Evolutionary conservation across 202 grass and related monocot species (phyloP).

Genomic region (Cymbopogon flexuosus): DNA sequence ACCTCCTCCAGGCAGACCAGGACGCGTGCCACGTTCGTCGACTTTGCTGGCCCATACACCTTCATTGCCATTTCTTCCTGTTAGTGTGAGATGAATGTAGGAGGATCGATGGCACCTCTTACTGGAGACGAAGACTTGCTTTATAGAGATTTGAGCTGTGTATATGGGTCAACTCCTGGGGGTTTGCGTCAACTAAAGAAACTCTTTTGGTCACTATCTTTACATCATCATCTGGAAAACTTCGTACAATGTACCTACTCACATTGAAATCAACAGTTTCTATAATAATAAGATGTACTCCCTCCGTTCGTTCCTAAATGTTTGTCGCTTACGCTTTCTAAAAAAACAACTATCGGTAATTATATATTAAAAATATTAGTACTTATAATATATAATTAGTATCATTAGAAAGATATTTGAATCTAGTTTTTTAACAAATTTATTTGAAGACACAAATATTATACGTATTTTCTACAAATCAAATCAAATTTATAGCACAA

Average conservation of each 20-base stretch:
- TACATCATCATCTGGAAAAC: not conserved
- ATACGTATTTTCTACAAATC: no score
- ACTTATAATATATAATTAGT: no score
- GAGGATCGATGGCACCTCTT: not conserved
- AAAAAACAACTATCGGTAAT: no score
- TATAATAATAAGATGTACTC: no score
- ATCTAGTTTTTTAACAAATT: no score
- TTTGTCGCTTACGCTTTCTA: no score
- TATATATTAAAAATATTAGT: no score
- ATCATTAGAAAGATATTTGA: no score
- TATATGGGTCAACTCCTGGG: not conserved
- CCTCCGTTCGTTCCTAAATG: no score
- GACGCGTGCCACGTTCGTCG: constrained; percentile 27
- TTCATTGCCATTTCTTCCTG: not conserved
- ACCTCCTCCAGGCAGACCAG: constrained; percentile 33
- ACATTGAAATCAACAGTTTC: not conserved
- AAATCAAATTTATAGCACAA: no score
- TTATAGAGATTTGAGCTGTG: not conserved
- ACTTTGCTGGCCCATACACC: not conserved
- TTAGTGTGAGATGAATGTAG: not conserved
- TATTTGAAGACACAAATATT: no score
- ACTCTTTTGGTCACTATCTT: not conserved
- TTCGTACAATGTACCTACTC: not conserved
- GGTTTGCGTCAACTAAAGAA: not conserved
- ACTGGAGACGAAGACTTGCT: not conserved